Evolutionary conservation across 2,329 filamentous ascomycete genomes (phyloP), one percentile per base, ranked within the genome.

Genomic region (Periconia sp.): DNA sequence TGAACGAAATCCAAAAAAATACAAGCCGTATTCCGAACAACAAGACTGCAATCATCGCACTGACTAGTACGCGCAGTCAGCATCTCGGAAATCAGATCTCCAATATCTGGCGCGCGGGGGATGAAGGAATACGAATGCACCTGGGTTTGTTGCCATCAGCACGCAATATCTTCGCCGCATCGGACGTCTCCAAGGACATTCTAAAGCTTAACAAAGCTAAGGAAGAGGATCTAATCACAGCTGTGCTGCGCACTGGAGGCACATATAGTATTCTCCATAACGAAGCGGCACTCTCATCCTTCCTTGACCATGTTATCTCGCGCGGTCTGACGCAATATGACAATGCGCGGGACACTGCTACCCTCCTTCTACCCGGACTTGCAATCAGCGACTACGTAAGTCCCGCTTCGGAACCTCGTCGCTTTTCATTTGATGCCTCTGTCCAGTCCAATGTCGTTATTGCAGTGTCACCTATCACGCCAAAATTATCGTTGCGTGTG

Each of bases 291-390:
- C 44, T 58, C 7, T 36, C 48, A 4, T 38, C 35, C 17, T 59
- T 59, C 33, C 37, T 61, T 15, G 38, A 51, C 10, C 51, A 56
- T 34, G 54, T 59, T 15, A 42, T 61, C 9, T 53, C 51, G 11
- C 57, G 57, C 23, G 52, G 43, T n/a, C 35, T 59, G 4, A 58
- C 52, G 5, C 42, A 52, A 6, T 59, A 59, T 38, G 56, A 59
- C 41, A 59, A 59, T 38, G 52, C 54, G 11, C 32, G 43, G 8
- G 56, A 59, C 40, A 59, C 56, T 4, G 55, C 54, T 4, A 59
- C 46, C 7, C 36, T 58, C 2, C 48, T 59, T 5, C 40, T 51
- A n/a, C 28, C 43, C 2, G 56, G 56, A 9, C 41, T 56, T 8
- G 50, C 50, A 1, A 55, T 59, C 43, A 46, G 29, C 28, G 56